Conservation (phyloP, 495 filamentous ascomycete genomes). For the Entonaema liquescens region DNA sequence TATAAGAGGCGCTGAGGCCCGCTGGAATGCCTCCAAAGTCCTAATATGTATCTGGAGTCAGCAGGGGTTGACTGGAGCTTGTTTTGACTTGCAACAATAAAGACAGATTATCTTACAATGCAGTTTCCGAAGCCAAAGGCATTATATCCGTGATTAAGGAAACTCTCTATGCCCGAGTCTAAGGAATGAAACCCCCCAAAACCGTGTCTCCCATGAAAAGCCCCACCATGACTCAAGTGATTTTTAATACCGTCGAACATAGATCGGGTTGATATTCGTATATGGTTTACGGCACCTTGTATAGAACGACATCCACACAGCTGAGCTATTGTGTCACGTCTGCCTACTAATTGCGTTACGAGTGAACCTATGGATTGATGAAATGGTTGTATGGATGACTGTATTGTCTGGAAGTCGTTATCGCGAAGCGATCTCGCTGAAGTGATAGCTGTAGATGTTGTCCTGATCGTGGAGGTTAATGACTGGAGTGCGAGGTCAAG, state of each 20-base stretch:
- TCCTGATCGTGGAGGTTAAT: constrained; percentile 21
- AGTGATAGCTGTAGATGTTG: constrained; percentile 14
- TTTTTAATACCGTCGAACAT: constrained; percentile 37
- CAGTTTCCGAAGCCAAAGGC: constrained; percentile 33
- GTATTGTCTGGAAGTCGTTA: constrained; percentile 25
- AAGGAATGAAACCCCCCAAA: constrained; percentile 25
- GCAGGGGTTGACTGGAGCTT: not conserved
- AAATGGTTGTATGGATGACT: constrained; percentile 24
- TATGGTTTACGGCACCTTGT: constrained; percentile 27
- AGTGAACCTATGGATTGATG: constrained; percentile 32
- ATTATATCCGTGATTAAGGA: constrained; percentile 26
- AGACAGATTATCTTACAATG: constrained; percentile 21
- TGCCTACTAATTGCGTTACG: constrained; percentile 29
- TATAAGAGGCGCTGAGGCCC: not conserved
- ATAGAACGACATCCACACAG: constrained; percentile 31
- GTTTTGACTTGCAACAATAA: not conserved
- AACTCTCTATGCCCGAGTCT: constrained; percentile 33
- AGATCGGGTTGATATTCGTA: constrained; percentile 24
- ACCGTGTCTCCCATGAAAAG: constrained; percentile 12
- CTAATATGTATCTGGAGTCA: constrained; percentile 25
- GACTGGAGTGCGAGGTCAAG: constrained; percentile 28
- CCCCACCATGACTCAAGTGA: not conserved
- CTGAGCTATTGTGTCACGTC: constrained; percentile 21
- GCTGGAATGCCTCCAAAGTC: not conserved
- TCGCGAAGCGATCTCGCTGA: constrained; percentile 4